These are phyloP conservation scores for Termitomyces sp. DNA, from an alignment of 768 basidiomycete species.

Conservation along the genomic window DNA sequence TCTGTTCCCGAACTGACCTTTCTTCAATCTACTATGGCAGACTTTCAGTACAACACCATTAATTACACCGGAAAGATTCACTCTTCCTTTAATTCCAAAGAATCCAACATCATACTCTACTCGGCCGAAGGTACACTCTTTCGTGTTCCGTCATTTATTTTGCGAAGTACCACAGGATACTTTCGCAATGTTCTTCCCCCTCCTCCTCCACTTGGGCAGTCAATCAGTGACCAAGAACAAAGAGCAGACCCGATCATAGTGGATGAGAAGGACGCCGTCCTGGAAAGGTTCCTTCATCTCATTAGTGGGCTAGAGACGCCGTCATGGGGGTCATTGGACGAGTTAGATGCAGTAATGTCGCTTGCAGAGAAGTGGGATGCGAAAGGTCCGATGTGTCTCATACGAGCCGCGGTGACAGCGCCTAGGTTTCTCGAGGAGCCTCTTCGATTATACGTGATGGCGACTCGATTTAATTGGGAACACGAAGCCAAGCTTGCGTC, in stretches of 20 bases:
- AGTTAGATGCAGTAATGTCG: slow-evolving; percentile 29
- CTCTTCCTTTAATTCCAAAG: background rate
- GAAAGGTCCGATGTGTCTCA: slow-evolving; percentile 34
- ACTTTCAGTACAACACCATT: background rate
- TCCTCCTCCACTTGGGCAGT: background rate
- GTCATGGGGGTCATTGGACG: slow-evolving; percentile 33
- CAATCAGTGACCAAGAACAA: background rate
- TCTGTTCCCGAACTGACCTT: no score
- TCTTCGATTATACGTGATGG: slow-evolving; percentile 41
- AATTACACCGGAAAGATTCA: background rate
- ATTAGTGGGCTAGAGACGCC: slow-evolving; percentile 25
- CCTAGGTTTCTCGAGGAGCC: slow-evolving; percentile 38
- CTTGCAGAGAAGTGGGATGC: slow-evolving; percentile 44
- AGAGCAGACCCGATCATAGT: background rate
- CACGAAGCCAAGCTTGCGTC: slow-evolving; percentile 38
- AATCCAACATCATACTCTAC: background rate
- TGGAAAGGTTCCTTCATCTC: background rate
- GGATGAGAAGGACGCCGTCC: background rate
- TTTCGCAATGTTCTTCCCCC: background rate
- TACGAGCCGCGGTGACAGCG: slow-evolving; percentile 35
- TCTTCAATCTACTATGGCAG: background rate
- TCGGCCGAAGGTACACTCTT: background rate
- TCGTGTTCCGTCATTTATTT: background rate
- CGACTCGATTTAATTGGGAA: slow-evolving; percentile 37
- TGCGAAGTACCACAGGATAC: background rate